Percentiles rank a stretch among this genome's conserved stretches.
These are phyloP conservation scores for Erodium maritimum DNA, from an alignment of 345 rosid genomes.

Conservation along the genomic window DNA sequence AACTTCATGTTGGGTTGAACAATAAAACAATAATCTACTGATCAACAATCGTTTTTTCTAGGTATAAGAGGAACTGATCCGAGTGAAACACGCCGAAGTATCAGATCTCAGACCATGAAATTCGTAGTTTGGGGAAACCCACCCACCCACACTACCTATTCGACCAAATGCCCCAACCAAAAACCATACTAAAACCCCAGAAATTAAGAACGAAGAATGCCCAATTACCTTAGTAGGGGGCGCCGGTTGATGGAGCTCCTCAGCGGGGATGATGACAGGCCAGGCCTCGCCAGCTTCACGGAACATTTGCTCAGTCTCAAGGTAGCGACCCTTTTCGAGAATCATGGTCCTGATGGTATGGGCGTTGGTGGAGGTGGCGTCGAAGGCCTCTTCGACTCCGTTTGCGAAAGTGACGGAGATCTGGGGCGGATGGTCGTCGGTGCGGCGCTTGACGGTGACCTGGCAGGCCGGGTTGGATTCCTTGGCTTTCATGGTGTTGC, in stretches of 20 bases:
- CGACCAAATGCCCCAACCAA: constrained; percentile 18
- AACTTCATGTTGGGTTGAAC: too few relatives aligned
- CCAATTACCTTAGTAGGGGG: constrained; percentile 68
- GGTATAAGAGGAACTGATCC: too few relatives aligned
- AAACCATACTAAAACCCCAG: background rate
- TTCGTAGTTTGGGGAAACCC: too few relatives aligned
- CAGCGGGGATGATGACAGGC: constrained; percentile 78
- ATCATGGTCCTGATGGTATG: constrained; percentile 71
- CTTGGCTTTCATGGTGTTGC: constrained; percentile 79
- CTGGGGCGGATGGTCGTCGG: constrained; percentile 74
- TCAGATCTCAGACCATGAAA: background rate
- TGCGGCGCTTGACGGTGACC: constrained; percentile 62
- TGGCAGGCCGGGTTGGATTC: constrained; percentile 80
- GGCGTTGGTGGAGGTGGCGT: constrained; percentile 66
- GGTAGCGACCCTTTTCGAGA: constrained; percentile 63
- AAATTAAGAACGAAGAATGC: background rate
- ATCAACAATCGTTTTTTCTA: too few relatives aligned
- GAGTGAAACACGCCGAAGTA: background rate
- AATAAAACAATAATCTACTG: too few relatives aligned
- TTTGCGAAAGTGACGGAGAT: constrained; percentile 77
- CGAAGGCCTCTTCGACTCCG: constrained; percentile 71
- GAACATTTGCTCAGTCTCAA: constrained; percentile 90
- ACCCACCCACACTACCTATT: constrained; percentile 2
- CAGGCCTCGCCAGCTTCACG: constrained; percentile 84
- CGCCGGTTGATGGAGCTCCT: constrained; percentile 48